Conservation (phyloP, 192 early-diverging fungal genomes). For the Coemansia sp. region DNA sequence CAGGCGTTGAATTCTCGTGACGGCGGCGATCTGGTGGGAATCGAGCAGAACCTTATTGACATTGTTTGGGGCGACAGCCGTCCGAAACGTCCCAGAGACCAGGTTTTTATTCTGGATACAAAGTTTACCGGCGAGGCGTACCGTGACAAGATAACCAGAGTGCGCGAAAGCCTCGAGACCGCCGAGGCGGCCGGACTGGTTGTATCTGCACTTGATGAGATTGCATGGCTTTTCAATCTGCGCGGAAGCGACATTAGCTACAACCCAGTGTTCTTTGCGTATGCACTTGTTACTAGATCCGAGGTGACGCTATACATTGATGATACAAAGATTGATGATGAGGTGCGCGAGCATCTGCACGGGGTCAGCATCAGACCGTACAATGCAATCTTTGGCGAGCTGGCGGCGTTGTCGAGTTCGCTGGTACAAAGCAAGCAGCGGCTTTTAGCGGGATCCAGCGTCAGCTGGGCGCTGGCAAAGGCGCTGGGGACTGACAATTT, state of each 20-base stretch:
- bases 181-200: conserved; percentile 71
- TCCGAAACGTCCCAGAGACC: conserved; percentile 71
- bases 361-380: conserved; percentile 73
- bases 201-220: conserved; percentile 89
- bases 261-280: conserved; percentile 97
- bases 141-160: conserved; percentile 67
- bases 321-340: conserved; percentile 64
- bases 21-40: conserved; percentile 64
- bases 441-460: conserved; percentile 64
- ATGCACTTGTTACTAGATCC: conserved; percentile 75
- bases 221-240: conserved; percentile 97
- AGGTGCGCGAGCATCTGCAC: conserved; percentile 64
- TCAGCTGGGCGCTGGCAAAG: conserved; percentile 72
- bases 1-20: conserved; percentile 58
- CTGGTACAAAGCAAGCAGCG: conserved; percentile 34
- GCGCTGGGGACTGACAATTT: conserved; percentile 69
- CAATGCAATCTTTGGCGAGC: conserved; percentile 72
- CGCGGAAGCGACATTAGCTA: conserved; percentile 93
- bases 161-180: conserved; percentile 67
- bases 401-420: conserved; percentile 46
- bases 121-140: conserved; percentile 66
- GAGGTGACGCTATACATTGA: conserved; percentile 77
- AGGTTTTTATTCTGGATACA: conserved; percentile 65
- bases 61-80: conserved; percentile 72
- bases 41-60: conserved; percentile 84